Evolutionary conservation across 148 eudicot species (phyloP), one percentile per base, ranked within the genome.

Genomic region (Cornus controversa): DNA sequence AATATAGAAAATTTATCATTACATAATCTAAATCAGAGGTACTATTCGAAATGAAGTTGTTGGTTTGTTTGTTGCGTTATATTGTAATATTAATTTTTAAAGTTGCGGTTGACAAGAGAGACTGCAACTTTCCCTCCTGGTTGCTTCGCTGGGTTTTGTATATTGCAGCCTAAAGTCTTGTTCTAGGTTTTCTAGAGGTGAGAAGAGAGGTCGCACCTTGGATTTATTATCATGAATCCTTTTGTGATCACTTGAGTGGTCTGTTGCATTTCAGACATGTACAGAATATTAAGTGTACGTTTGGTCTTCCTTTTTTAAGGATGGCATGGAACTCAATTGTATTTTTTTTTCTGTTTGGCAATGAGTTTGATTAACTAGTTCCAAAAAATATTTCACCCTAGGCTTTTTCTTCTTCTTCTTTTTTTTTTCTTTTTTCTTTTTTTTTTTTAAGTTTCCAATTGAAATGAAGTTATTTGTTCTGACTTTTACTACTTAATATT

Each of bases 401-500:
- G 34, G 34, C 4, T 31, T 31, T 2, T 31, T 29, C 1, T 29
- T 29, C 3, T n/a, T n/a, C n/a, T n/a, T n/a, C n/a, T n/a, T 7
- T 63, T 37, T 31, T 42, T 14, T 14, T 57, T 2, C 23, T 1
- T 18, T 2, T 57, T 54, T 14, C 64, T 11, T 22, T 50, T 25
- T 71, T 28, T 11, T 63, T 45, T 53, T 70, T 9, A 26, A 24
- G 7, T 53, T 36, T 77, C 45, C 68, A 42, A 26, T 24, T 75
- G 22, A 54, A 29, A 50, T 70, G 9, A 65, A 42, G 31, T 67
- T 71, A 23, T 15, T 50, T 36, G 22, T 69, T 73, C 92, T 94
- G 79, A 94, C 88, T 72, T 77, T 80, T 81, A 67, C 72, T 82
- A 81, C 93, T 89, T 89, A 57, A 70, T 85, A 81, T 90, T 94